Conservation (phyloP, 176 grass and related monocot genomes). For the Microstegium vimineum region DNA sequence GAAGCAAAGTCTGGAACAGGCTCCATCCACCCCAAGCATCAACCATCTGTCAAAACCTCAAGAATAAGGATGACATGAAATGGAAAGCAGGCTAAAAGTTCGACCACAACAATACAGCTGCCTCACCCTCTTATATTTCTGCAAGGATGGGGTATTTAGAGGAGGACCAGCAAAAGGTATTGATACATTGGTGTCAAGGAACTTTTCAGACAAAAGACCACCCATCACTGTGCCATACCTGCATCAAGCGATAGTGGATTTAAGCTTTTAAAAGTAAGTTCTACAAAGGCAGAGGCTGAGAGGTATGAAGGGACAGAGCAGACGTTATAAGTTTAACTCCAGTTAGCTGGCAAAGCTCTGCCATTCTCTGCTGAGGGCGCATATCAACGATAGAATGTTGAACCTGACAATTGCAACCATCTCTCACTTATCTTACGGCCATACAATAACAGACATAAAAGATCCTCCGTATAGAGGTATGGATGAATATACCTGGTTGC, state of each 20-base stretch:
- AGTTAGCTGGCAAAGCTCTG: constrained; percentile 80
- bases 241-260: constrained; percentile 19
- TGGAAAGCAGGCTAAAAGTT: neutral
- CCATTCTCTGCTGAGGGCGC: constrained; percentile 85
- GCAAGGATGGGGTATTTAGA: constrained; percentile 83
- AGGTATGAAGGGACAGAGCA: constrained; percentile 16
- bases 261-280: neutral
- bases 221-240: constrained; percentile 97
- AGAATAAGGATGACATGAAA: constrained; percentile 12
- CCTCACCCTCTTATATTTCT: constrained; percentile 91
- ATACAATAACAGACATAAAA: neutral
- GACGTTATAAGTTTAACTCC: constrained; percentile 95
- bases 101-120: neutral
- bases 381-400: constrained; percentile 95
- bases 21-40: constrained; percentile 92
- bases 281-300: neutral
- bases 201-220: constrained; percentile 85
- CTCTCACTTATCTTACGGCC: neutral
- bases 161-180: constrained; percentile 82
- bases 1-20: constrained; percentile 86
- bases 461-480: neutral
- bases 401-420: constrained; percentile 48
- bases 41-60: constrained; percentile 56
- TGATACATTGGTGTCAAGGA: constrained; percentile 78
- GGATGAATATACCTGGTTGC: constrained; percentile 64